phyloP scores from a whole-genome alignment of 2,329 filamentous ascomycete species.

The Fusarium oxysporum region DNA sequence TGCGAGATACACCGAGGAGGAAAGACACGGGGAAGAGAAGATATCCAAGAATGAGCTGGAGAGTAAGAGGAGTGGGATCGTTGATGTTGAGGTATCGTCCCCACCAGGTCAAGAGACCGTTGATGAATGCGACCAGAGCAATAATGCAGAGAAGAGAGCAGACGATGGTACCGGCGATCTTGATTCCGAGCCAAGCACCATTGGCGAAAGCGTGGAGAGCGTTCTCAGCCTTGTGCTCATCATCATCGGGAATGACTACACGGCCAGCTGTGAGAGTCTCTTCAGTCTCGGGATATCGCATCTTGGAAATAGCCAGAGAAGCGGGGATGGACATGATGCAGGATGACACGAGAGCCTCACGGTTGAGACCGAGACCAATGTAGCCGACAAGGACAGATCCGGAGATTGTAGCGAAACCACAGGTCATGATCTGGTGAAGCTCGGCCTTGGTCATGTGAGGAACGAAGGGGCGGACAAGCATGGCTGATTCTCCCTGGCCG shows the following conservation, averaged over 20 bases:
- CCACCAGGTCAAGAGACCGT: constrained; percentile 86
- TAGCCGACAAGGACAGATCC: constrained; percentile 89
- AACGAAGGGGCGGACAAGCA: constrained; percentile 90
- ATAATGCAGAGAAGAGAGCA: constrained; percentile 86
- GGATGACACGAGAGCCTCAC: constrained; percentile 86
- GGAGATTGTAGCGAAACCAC: constrained; percentile 91
- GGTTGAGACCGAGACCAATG: constrained; percentile 83
- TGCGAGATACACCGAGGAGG: constrained; percentile 79
- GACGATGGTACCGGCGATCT: constrained; percentile 86
- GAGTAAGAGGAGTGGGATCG: constrained; percentile 69
- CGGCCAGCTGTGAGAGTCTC: constrained; percentile 85
- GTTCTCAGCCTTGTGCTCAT: constrained; percentile 81
- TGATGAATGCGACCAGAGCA: constrained; percentile 77
- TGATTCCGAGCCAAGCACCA: constrained; percentile 86
- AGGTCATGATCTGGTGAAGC: constrained; percentile 92
- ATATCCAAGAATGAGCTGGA: constrained; percentile 82
- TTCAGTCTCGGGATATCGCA: constrained; percentile 89
- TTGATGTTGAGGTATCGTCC: constrained; percentile 81
- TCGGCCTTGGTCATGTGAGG: constrained; percentile 87
- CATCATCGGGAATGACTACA: constrained; percentile 83
- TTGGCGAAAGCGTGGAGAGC: constrained; percentile 86
- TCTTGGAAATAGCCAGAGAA: constrained; percentile 87
- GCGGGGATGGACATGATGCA: constrained; percentile 97
- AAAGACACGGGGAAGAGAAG: constrained; percentile 82
- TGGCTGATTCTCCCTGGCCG: constrained; percentile 92